Percentiles rank a stretch among this genome's conserved stretches.
phyloP scores from a whole-genome alignment of 2,329 filamentous ascomycete species.

The Sporothrix pallida region DNA sequence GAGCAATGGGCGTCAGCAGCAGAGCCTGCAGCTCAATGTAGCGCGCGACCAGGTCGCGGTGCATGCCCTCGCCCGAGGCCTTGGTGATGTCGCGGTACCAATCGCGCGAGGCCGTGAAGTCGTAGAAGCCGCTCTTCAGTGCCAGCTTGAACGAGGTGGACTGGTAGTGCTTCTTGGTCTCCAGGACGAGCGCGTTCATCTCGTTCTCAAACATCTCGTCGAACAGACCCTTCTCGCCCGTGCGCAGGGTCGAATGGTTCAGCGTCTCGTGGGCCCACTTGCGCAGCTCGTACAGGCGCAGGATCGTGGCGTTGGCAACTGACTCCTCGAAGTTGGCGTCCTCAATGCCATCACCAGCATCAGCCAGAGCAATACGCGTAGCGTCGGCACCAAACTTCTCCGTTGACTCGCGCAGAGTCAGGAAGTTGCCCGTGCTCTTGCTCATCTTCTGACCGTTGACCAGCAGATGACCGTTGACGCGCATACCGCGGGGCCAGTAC shows the following conservation, averaged over 20 bases:
- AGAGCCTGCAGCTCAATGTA: conserved; percentile 77
- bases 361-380: conserved; percentile 83
- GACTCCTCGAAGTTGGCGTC: conserved; percentile 98
- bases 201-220: conserved; percentile 94
- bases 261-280: conserved; percentile 92
- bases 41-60: conserved; percentile 75
- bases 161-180: conserved; percentile 79
- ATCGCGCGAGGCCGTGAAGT: conserved; percentile 84
- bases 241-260: conserved; percentile 72
- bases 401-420: conserved; percentile 84
- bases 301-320: conserved; percentile 88
- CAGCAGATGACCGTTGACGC: conserved; percentile 90
- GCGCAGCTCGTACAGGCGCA: conserved; percentile 77
- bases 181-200: conserved; percentile 80
- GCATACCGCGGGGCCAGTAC: conserved; percentile 86
- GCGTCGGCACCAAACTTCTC: conserved; percentile 96
- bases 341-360: conserved; percentile 90
- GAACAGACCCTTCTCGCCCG: conserved; percentile 76
- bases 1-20: conserved; percentile 80
- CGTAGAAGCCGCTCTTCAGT: conserved; percentile 86
- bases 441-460: conserved; percentile 99
- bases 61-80: conserved; percentile 82
- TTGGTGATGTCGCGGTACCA: conserved; percentile 85
- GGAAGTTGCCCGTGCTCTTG: conserved; percentile 96
- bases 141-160: conserved; percentile 83